Base-by-base conservation (phyloP, 495 filamentous ascomycete species). In the Podospora sp. region DNA sequence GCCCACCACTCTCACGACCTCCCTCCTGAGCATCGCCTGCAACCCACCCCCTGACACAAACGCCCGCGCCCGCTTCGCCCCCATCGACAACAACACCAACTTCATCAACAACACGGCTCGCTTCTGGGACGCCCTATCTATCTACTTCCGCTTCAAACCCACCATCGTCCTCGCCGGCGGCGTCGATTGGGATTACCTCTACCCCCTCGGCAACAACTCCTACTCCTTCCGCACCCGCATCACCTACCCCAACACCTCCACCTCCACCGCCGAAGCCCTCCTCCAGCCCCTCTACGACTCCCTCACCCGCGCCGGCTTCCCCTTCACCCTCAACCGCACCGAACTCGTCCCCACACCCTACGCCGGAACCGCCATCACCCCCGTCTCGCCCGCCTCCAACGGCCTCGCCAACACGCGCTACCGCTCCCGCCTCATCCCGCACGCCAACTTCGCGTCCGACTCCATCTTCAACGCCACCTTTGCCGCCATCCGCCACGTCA, bases 361-460 rank as follows among this genome's bases (percentile, higher is more conserved):
- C 33, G 25, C 59, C 14, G 52, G 52, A 16, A 46, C 64, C 21
- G 20, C 63, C 24, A 5, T 66, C 6, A 64, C 62, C 18, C 58
- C 59, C 27, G 35, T 18, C 4, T 52, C 21, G 12, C 61, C 53
- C 20, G 36, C 50, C 7, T 36, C 6, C 50, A 72, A 50, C 49
- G 50, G 29, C 9, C 76, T 73, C 0, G 50, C 69, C 4, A 71
- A 66, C 27, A 67, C 65, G 0, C 76, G 76, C 21, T 79, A 78
- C 59, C 84, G 77, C 9, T 83, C 80, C 14, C 82, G 84, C 3
- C 77, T 86, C 0, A 77, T 84, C 69, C 84, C 83, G 0, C 79
- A 81, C 1, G 68, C 63, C 12, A 83, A 81, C 71, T 84, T 77
- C 65, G 68, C 70, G 20, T 57, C 67, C 0, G 68, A 68, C 1